A percentile compares a stretch with the other conserved stretches of the same genome.
Evolutionary conservation across 495 filamentous ascomycete genomes (phyloP).

Genomic region (Aspergillus biplanus): DNA sequence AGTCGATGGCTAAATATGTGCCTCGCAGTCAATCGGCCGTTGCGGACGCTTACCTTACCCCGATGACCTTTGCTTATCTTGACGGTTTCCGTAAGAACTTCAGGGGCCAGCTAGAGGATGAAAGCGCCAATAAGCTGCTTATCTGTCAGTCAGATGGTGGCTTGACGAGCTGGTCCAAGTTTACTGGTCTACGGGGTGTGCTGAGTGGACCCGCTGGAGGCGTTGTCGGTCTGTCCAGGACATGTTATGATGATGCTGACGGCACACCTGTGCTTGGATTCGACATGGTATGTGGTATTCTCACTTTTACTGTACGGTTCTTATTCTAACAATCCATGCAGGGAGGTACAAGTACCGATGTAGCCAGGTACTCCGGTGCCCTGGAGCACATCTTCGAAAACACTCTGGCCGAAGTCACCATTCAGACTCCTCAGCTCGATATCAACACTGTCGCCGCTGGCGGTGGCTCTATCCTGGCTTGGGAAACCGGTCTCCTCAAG

Average conservation of each 20-base stretch:
- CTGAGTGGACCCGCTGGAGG: slow-evolving; percentile 60
- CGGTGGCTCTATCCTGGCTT: slow-evolving; percentile 83
- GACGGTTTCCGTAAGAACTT: slow-evolving; percentile 68
- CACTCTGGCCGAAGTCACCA: slow-evolving; percentile 88
- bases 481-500: slow-evolving; percentile 83
- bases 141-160: slow-evolving; percentile 54
- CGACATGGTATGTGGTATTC: slow-evolving; percentile 65
- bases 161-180: slow-evolving; percentile 46
- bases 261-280: slow-evolving; percentile 88
- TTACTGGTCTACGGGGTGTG: slow-evolving; percentile 54
- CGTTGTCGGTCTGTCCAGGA: slow-evolving; percentile 87
- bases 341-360: slow-evolving; percentile 87
- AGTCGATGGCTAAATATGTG: slow-evolving; percentile 75
- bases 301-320: neutral
- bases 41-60: slow-evolving; percentile 90
- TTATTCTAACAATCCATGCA: slow-evolving; percentile 1
- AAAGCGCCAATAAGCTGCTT: slow-evolving; percentile 41
- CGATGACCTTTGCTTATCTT: slow-evolving; percentile 87
- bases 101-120: slow-evolving; percentile 43
- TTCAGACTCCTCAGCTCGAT: slow-evolving; percentile 88
- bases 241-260: slow-evolving; percentile 78
- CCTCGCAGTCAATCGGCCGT: slow-evolving; percentile 83
- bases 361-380: slow-evolving; percentile 80
- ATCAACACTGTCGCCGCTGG: slow-evolving; percentile 95
- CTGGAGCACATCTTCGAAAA: slow-evolving; percentile 96